Evolutionary conservation across 371 early-diverging fungal species (phyloP).

Genomic region (Circinella minor): DNA sequence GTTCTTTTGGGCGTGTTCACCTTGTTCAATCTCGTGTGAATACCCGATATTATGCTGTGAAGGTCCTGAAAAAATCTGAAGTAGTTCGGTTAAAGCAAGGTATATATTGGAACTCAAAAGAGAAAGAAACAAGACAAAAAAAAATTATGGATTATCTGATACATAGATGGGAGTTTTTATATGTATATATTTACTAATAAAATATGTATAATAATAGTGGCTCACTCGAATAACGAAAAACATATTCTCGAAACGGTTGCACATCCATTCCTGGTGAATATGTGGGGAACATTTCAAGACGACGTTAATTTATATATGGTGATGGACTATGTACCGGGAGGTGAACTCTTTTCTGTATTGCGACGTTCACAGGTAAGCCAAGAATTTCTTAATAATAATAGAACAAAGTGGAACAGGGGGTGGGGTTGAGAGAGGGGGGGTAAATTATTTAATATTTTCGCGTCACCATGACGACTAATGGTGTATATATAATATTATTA

Average conservation of each 20-base stretch:
- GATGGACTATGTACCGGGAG: slow-evolving; percentile 97
- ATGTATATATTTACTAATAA: too few relatives aligned
- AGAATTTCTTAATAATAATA: background rate
- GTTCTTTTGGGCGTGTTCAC: slow-evolving; percentile 99
- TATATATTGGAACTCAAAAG: background rate
- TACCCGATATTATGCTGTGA: slow-evolving; percentile 93
- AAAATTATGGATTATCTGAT: too few relatives aligned
- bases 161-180: too few relatives aligned
- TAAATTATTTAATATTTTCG: too few relatives aligned
- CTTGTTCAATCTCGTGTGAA: slow-evolving; percentile 80
- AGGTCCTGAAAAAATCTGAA: slow-evolving; percentile 94
- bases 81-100: slow-evolving; percentile 92
- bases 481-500: background rate
- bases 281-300: slow-evolving; percentile 90
- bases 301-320: slow-evolving; percentile 90
- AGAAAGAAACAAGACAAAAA: background rate
- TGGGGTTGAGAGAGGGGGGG: too few relatives aligned
- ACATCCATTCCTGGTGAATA: slow-evolving; percentile 94
- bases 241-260: slow-evolving; percentile 86
- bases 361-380: slow-evolving; percentile 64
- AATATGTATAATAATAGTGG: slow-evolving; percentile 53
- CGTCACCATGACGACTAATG: background rate
- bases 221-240: slow-evolving; percentile 97
- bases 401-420: background rate
- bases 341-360: slow-evolving; percentile 89